Evolutionary conservation across 1,139 yeast species (phyloP).

Genomic region (Pichia kudriavzevii): DNA sequence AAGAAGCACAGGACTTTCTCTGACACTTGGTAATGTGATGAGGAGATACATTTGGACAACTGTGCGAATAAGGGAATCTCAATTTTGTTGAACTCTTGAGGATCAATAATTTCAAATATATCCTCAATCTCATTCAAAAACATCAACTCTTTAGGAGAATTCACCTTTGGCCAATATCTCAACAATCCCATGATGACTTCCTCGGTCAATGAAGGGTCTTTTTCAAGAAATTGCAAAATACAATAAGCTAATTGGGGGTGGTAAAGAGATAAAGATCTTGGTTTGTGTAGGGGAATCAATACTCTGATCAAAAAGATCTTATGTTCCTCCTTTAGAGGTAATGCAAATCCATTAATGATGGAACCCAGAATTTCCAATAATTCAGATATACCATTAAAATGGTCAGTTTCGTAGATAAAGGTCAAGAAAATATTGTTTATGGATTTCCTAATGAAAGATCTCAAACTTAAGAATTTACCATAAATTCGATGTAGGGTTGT

Average conservation of each 20-base stretch:
- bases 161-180: slow-evolving; percentile 95
- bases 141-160: slow-evolving; percentile 93
- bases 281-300: slow-evolving; percentile 90
- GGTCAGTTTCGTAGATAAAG: slow-evolving; percentile 89
- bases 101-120: slow-evolving; percentile 93
- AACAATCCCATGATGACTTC: slow-evolving; percentile 90
- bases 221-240: slow-evolving; percentile 91
- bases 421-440: slow-evolving; percentile 89
- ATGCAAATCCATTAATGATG: slow-evolving; percentile 94
- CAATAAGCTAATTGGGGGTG: slow-evolving; percentile 98
- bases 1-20: slow-evolving; percentile 92
- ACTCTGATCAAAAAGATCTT: slow-evolving; percentile 82
- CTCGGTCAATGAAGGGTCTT: slow-evolving; percentile 86
- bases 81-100: slow-evolving; percentile 81
- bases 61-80: slow-evolving; percentile 94
- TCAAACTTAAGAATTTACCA: slow-evolving; percentile 84
- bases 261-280: slow-evolving; percentile 75
- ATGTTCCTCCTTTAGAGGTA: slow-evolving; percentile 95
- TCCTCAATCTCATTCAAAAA: slow-evolving; percentile 94
- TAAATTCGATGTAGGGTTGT: slow-evolving; percentile 93
- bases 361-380: slow-evolving; percentile 90
- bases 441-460: slow-evolving; percentile 87
- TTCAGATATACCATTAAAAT: slow-evolving; percentile 95
- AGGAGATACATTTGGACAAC: slow-evolving; percentile 85
- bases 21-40: slow-evolving; percentile 95